These are phyloP conservation scores for Fusarium verrucosum DNA, from an alignment of 2,329 filamentous ascomycete species.

Conservation along the genomic window DNA sequence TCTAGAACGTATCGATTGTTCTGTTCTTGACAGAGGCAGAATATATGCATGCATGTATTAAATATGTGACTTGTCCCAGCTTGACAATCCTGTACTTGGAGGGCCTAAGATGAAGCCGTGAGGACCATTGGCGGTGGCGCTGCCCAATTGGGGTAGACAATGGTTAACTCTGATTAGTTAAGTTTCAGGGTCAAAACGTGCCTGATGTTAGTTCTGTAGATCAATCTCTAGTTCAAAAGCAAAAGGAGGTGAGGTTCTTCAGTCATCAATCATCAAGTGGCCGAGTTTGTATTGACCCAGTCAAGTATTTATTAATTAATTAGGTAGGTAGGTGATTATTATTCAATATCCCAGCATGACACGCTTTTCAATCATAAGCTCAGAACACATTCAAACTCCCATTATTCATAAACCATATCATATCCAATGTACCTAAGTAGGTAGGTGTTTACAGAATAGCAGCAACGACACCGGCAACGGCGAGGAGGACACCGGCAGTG, in stretches of 20 bases:
- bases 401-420: conserved; percentile 8
- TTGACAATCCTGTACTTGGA: no score
- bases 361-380: conserved; percentile 16
- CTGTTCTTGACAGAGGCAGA: no score
- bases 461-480: conserved; percentile 51
- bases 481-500: conserved; percentile 49
- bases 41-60: no score
- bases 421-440: no score
- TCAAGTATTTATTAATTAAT: conserved; percentile 37
- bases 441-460: conserved; percentile 48
- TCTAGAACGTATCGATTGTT: no score
- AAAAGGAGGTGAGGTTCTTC: background rate
- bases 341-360: conserved; percentile 23
- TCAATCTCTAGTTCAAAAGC: background rate
- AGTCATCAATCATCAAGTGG: background rate
- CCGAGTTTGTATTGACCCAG: background rate
- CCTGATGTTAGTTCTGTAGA: background rate
- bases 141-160: background rate
- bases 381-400: conserved; percentile 16
- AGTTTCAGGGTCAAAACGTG: background rate
- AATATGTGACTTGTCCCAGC: no score
- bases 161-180: background rate
- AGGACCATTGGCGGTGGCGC: background rate
- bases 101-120: background rate
- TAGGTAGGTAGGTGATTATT: conserved; percentile 39